Base-by-base conservation (phyloP, 2,329 filamentous ascomycete genomes). In the Emmonsiellopsis sp. region DNA sequence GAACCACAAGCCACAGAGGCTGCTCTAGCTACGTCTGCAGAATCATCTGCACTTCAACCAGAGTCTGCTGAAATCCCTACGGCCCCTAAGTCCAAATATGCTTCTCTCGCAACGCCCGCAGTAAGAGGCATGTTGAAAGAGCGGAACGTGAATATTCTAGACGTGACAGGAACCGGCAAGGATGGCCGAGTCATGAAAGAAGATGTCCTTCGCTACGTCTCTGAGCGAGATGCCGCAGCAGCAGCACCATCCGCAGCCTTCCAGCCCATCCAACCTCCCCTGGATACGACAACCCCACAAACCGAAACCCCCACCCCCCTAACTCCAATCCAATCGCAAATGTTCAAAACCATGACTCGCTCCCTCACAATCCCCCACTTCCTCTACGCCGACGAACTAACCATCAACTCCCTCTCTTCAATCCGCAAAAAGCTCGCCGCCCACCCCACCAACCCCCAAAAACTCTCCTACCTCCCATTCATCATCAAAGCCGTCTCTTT, bases 301-400 rank as follows among this genome's bases (percentile, higher is more conserved):
- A 74, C 74, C 52, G 93, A 97, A 70, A 86, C 83, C 7, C 71
- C 77, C 1, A 77, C 85, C 34, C 75, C 81, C 54, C 76, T 98
- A 57, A 88, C 88, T 10, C 85, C 84, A 38, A 86, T 88, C 11
- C 92, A 97, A 73, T 79, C 81, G 38, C 86, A 89, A 66, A 98
- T 98, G 93, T 97, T 95, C 83, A 96, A 94, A 75, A 81, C 84
- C 56, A 98, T 98, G 93, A 96, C 92, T 11, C 84, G 84, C 55
- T 96, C 92, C 2, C 79, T 98, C 58, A 82, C 73, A 50, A 97
- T 96, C 62, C 93, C 93, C 0, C 93, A 97, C 72, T 96, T 98
- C 73, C 82, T 97, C 56, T 98, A 95, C 73, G 86, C 89, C 40
- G 90, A 95, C 70, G 88, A 92, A 66, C 77, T 95, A 49, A 87